phyloP scores from a whole-genome alignment of 257 asterid genomes.

The Solanum infundibuliforme region DNA sequence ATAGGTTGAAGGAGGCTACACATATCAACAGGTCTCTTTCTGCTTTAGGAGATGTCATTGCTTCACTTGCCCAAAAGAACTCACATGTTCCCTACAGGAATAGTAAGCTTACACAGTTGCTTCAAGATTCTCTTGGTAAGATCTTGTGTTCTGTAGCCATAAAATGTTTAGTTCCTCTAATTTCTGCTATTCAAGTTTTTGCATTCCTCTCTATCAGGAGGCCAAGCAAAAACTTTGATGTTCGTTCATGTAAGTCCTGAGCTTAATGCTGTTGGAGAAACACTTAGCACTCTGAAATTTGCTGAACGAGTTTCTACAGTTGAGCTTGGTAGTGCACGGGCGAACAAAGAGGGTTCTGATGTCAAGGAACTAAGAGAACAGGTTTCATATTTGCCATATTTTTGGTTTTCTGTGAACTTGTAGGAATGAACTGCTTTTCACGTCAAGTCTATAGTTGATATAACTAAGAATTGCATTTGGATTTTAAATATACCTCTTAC shows the following conservation, averaged over 20 bases:
- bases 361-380: conserved; percentile 76
- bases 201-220: conserved; percentile 35
- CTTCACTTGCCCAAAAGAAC: conserved; percentile 67
- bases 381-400: conserved; percentile 23
- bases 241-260: conserved; percentile 86
- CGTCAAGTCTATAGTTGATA: neutral
- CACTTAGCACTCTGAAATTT: conserved; percentile 76
- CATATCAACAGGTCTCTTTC: conserved; percentile 73
- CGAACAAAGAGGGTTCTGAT: conserved; percentile 60
- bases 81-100: conserved; percentile 77
- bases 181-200: neutral
- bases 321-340: conserved; percentile 72
- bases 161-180: neutral
- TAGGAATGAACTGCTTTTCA: neutral
- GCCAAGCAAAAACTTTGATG: conserved; percentile 81
- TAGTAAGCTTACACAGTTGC: conserved; percentile 86
- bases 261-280: conserved; percentile 61
- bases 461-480: neutral
- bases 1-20: conserved; percentile 67
- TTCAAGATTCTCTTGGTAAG: conserved; percentile 82
- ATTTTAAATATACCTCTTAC: neutral
- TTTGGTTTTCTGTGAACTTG: neutral
- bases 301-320: conserved; percentile 84
- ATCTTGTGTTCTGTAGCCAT: neutral
- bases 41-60: conserved; percentile 83